phyloP scores from a whole-genome alignment of 176 grass and related monocot species.

The Carex cristatella region DNA sequence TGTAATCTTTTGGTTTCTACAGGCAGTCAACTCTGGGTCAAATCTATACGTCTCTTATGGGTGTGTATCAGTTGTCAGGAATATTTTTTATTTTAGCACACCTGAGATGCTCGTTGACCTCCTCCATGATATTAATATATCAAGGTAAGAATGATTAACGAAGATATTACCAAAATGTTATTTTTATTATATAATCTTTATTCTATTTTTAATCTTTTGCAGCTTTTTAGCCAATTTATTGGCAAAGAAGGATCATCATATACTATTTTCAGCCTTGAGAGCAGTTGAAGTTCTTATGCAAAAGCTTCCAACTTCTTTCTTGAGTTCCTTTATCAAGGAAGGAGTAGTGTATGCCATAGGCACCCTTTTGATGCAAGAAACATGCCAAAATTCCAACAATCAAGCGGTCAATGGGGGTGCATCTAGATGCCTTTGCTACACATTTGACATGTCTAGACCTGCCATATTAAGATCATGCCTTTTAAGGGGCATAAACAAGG shows the following conservation, averaged over 20 bases:
- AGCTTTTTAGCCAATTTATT: conserved; percentile 97
- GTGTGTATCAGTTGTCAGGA: conserved; percentile 76
- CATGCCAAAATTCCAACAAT: conserved; percentile 42
- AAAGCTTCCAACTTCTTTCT: conserved; percentile 89
- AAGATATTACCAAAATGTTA: background rate
- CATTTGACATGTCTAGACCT: conserved; percentile 51
- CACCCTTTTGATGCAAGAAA: conserved; percentile 65
- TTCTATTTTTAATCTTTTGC: conserved; percentile 40
- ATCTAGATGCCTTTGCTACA: conserved; percentile 83
- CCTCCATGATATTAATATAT: conserved; percentile 74
- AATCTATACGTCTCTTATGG: conserved; percentile 75
- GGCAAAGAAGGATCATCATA: conserved; percentile 81
- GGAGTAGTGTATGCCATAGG: conserved; percentile 81
- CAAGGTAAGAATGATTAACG: conserved; percentile 52
- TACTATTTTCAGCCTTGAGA: conserved; percentile 64
- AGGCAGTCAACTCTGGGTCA: conserved; percentile 89
- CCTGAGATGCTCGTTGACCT: conserved; percentile 77
- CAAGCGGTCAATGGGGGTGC: conserved; percentile 39
- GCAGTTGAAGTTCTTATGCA: conserved; percentile 95
- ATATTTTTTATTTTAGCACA: conserved; percentile 89
- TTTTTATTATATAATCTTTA: conserved; percentile 15
- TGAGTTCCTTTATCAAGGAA: conserved; percentile 94
- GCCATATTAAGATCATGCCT: conserved; percentile 50
- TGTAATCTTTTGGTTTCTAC: conserved; percentile 31
- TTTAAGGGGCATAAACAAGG: conserved; percentile 9